Percentiles rank a stretch among this genome's conserved stretches.
phyloP scores from a whole-genome alignment of 78 protist genomes.

The Dictyostelium brefeldianum region DNA sequence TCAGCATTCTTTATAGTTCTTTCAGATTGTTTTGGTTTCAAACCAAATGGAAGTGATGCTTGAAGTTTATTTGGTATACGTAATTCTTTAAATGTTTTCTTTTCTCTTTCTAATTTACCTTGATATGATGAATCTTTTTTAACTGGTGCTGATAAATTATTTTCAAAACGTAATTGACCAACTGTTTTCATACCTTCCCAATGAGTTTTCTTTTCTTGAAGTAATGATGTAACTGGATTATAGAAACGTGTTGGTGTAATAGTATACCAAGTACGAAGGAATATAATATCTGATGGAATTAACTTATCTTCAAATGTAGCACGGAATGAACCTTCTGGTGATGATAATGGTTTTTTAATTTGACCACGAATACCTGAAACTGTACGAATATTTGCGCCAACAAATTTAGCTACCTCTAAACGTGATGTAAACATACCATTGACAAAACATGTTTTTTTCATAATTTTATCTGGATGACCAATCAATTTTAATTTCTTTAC shows the following conservation, averaged over 20 bases:
- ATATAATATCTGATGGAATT: slow-evolving; percentile 95
- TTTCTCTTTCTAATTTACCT: slow-evolving; percentile 57
- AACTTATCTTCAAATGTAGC: slow-evolving; percentile 99
- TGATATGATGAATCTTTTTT: slow-evolving; percentile 88
- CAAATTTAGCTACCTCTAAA: slow-evolving; percentile 95
- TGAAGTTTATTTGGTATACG: slow-evolving; percentile 58
- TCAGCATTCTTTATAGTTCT: background rate
- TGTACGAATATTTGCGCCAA: slow-evolving; percentile 98
- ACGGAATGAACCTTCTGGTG: slow-evolving; percentile 96
- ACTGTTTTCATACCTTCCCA: slow-evolving; percentile 86
- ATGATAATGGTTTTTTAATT: slow-evolving; percentile 93
- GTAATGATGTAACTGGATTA: slow-evolving; percentile 95
- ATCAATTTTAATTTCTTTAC: slow-evolving; percentile 98
- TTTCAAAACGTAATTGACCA: slow-evolving; percentile 90
- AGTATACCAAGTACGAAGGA: slow-evolving; percentile 97
- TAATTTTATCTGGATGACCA: slow-evolving; percentile 95
- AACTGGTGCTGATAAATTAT: slow-evolving; percentile 77
- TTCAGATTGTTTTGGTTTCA: slow-evolving; percentile 41
- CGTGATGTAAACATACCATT: slow-evolving; percentile 81
- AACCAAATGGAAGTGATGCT: slow-evolving; percentile 38
- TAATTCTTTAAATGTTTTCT: slow-evolving; percentile 20
- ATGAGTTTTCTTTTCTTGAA: slow-evolving; percentile 26
- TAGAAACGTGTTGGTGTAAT: slow-evolving; percentile 92
- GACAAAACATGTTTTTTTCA: slow-evolving; percentile 98
- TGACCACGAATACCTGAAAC: slow-evolving; percentile 99